Evolutionary conservation across 352 stramenopile species (phyloP).

Genomic region (Globisporangium heterothallicum): DNA sequence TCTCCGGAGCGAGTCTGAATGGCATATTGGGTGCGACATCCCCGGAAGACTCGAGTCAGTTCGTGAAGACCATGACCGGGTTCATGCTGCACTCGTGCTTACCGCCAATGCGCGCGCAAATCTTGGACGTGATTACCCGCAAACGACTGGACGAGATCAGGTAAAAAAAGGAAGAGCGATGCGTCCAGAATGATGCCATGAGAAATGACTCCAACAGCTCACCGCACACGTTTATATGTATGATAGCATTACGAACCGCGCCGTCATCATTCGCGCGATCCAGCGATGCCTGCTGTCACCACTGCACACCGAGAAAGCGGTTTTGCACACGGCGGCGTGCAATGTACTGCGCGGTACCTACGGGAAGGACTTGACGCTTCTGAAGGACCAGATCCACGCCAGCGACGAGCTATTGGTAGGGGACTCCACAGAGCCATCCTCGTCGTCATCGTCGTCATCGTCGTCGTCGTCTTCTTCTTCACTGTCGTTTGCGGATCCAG

Average conservation of each 20-base stretch:
- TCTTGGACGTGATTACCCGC: conserved; percentile 74
- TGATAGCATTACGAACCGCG: conserved; percentile 59
- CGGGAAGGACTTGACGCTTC: conserved; percentile 57
- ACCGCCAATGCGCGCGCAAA: conserved; percentile 49
- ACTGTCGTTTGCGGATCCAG: not conserved
- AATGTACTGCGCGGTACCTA: conserved; percentile 69
- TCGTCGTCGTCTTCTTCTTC: not conserved
- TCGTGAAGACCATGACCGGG: conserved; percentile 76
- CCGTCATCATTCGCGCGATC: conserved; percentile 73
- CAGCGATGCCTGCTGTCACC: conserved; percentile 71
- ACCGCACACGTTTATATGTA: too few relatives aligned
- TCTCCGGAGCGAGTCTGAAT: conserved; percentile 61
- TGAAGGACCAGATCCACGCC: conserved; percentile 78
- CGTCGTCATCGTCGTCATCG: too few relatives aligned
- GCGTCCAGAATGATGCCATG: too few relatives aligned
- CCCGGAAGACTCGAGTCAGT: conserved; percentile 65
- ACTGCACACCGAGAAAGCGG: conserved; percentile 56
- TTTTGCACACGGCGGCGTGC: conserved; percentile 60
- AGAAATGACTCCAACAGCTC: too few relatives aligned
- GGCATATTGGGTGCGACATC: conserved; percentile 74
- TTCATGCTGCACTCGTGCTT: conserved; percentile 79
- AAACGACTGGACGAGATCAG: conserved; percentile 61
- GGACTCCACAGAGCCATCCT: not conserved
- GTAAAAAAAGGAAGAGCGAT: too few relatives aligned
- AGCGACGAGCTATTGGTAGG: conserved; percentile 51